phyloP scores from a whole-genome alignment of 345 rosid species.

The thale cress (Arabidopsis thaliana) region TAIR10.1 NC_003070.9:9991501-9992000 shows the following conservation, averaged over 20 bases:
- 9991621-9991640: background rate
- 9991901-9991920: background rate
- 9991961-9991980: conserved; percentile 4
- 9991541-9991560: too few species aligned
- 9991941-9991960: conserved; percentile 39
- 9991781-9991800: conserved; percentile 29
- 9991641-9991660: conserved; percentile 31
- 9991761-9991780: conserved; percentile 26
- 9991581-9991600: too few species aligned
- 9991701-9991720: conserved; percentile 32
- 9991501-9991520: too few species aligned
- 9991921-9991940: conserved; percentile 10
- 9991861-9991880: conserved; percentile 38
- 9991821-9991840: conserved; percentile 30
- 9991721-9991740: conserved; percentile 27
- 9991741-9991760: conserved; percentile 32
- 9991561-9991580: too few species aligned
- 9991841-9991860: conserved; percentile 42
- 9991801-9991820: conserved; percentile 33
- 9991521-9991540: too few species aligned
- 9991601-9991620: too few species aligned
- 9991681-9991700: conserved; percentile 24
- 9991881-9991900: conserved; percentile 14
- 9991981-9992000: conserved; percentile 17
- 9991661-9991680: conserved; percentile 6